Evolutionary conservation across 768 basidiomycete species (phyloP).

Genomic region (Termitomyces sp.): DNA sequence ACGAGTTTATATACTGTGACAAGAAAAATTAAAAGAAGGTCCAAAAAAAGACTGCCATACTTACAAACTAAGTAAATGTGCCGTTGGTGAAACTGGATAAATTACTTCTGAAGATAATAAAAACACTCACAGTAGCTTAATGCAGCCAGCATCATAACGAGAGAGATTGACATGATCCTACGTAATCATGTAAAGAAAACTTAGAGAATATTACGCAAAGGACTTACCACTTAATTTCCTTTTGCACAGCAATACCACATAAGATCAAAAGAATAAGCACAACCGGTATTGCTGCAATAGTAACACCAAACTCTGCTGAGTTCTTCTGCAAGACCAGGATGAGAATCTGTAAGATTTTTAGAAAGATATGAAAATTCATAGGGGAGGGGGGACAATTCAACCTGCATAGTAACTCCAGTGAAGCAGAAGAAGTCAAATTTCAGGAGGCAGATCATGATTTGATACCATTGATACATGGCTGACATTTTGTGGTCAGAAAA

Average conservation of each 20-base stretch:
- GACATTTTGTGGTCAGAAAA: constrained; percentile 1
- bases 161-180: constrained; percentile 69
- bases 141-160: constrained; percentile 75
- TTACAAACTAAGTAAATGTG: constrained; percentile 30
- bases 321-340: constrained; percentile 64
- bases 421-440: constrained; percentile 92
- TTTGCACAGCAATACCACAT: constrained; percentile 66
- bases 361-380: not conserved
- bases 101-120: not conserved
- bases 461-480: constrained; percentile 89
- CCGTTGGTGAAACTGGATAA: not conserved
- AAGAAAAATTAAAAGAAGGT: not conserved
- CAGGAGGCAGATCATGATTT: constrained; percentile 81
- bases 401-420: constrained; percentile 86
- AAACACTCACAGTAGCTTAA: constrained; percentile 66
- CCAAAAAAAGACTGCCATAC: constrained; percentile 8
- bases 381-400: constrained; percentile 13
- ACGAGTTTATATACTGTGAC: constrained; percentile 75
- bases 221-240: constrained; percentile 73
- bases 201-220: not conserved
- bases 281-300: constrained; percentile 78
- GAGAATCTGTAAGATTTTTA: constrained; percentile 49
- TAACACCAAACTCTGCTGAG: constrained; percentile 77
- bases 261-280: constrained; percentile 62
- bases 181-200: not conserved